These are phyloP conservation scores for Plenodomus tracheiphilus DNA, from an alignment of 2,329 filamentous ascomycete species.

Conservation along the genomic window DNA sequence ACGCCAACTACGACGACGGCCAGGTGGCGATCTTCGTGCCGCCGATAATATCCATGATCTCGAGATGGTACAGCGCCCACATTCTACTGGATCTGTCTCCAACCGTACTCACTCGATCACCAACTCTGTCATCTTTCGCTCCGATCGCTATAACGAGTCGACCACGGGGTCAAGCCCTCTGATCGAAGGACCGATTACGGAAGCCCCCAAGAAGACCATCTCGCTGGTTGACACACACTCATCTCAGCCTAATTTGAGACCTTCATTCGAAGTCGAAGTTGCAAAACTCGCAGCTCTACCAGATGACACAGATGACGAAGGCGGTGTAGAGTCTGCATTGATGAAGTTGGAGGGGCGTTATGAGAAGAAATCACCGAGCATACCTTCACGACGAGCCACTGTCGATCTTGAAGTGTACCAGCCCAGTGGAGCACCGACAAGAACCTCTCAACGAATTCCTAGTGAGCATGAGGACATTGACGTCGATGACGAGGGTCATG, in stretches of 20 bases:
- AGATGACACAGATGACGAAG: constrained; percentile 75
- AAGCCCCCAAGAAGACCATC: constrained; percentile 33
- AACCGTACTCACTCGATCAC: constrained; percentile 48
- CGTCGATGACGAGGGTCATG: constrained; percentile 30
- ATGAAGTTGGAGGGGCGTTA: constrained; percentile 90
- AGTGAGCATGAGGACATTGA: constrained; percentile 18
- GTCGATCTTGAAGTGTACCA: constrained; percentile 27
- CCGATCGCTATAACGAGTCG: constrained; percentile 32
- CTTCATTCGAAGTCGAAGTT: constrained; percentile 86
- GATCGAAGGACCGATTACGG: constrained; percentile 11
- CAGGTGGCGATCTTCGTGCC: constrained; percentile 54
- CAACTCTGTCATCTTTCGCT: constrained; percentile 43
- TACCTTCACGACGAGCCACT: constrained; percentile 22
- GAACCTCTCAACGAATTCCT: constrained; percentile 19
- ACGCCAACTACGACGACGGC: constrained; percentile 51
- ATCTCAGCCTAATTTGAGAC: constrained; percentile 58
- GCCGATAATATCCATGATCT: constrained; percentile 53
- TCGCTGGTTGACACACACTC: constrained; percentile 57
- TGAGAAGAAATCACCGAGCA: constrained; percentile 52
- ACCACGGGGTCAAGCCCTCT: constrained; percentile 10
- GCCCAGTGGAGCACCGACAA: constrained; percentile 21
- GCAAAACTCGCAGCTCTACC: constrained; percentile 85
- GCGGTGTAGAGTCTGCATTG: constrained; percentile 89
- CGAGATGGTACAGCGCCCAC: constrained; percentile 44
- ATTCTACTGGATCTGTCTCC: constrained; percentile 55